These are phyloP conservation scores for Trichophyton simii DNA, from an alignment of 2,329 filamentous ascomycete genomes.

Conservation along the genomic window DNA sequence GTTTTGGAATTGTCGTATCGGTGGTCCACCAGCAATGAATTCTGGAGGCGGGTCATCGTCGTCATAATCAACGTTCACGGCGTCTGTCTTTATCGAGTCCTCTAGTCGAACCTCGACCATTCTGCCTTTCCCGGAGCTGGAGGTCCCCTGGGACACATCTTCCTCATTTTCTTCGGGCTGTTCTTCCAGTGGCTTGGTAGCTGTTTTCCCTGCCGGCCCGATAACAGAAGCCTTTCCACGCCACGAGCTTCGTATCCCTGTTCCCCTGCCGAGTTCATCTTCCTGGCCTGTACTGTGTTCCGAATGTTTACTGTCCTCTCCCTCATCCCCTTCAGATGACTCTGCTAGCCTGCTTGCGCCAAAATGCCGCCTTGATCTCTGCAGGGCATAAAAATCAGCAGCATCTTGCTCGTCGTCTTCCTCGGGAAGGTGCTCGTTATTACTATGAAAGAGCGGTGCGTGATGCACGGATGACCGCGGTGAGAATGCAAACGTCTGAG, in stretches of 20 bases:
- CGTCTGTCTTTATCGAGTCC: constrained; percentile 41
- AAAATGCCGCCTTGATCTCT: constrained; percentile 79
- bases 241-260: constrained; percentile 48
- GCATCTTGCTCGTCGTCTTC: constrained; percentile 88
- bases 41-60: constrained; percentile 30
- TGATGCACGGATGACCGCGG: constrained; percentile 60
- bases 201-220: background rate
- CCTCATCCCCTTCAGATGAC: constrained; percentile 69
- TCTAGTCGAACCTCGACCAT: constrained; percentile 84
- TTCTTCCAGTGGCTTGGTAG: constrained; percentile 24
- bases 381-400: constrained; percentile 85
- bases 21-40: constrained; percentile 35
- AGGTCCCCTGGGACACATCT: constrained; percentile 20
- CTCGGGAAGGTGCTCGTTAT: constrained; percentile 78
- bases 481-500: constrained; percentile 59
- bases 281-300: constrained; percentile 39
- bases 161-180: constrained; percentile 20
- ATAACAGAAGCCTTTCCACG: constrained; percentile 35
- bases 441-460: constrained; percentile 88
- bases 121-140: constrained; percentile 47
- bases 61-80: constrained; percentile 30
- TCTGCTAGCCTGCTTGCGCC: constrained; percentile 72
- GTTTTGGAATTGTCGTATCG: constrained; percentile 43
- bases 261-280: constrained; percentile 32
- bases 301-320: constrained; percentile 20